Base-by-base conservation (phyloP, 2,329 filamentous ascomycete genomes). In the Verticillium albo-atrum region DNA sequence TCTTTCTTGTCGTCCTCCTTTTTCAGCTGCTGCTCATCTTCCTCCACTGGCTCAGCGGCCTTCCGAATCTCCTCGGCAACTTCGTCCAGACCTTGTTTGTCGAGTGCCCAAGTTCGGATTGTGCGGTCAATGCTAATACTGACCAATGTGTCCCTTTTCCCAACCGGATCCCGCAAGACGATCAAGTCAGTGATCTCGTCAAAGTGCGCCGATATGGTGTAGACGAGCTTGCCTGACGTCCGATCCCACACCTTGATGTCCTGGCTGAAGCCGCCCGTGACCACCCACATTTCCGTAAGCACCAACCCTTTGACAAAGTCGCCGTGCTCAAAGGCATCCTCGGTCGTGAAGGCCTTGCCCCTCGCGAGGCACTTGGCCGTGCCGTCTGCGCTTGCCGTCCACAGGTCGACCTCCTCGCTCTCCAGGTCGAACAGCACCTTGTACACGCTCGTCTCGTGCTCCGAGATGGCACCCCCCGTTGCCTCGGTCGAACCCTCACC, bases 361-460 rank as follows among this genome's bases (percentile, higher is more conserved):
- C 92, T 82, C 1, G 88, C 82, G 9, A 97, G 81, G 66, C 91
- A 93, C 72, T 94, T 95, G 2, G 87, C 87, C 0, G 89, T 92
- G 66, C 92, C 95, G 72, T 99, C 95, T 4, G 92, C 92, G 61
- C 92, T 97, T 6, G 93, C 90, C 7, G 94, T 97, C 92, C 92
- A 98, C 15, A 97, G 76, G 67, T 97, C 91, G 32, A 83, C 86
- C 14, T 84, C 82, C 6, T 86, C 85, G 34, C 75, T 77, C 6
- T 79, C 76, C 17, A 72, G 70, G 64, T 92, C 89, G 67, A 96
- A 96, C 23, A 84, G 77, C 15, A 98, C 76, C 64, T 84, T 87
- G 74, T 97, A 96, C 10, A 99, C 87, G 65, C 90, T 95, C 1
- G 95, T 99, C 66, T 97, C 92, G 73, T 99, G 95, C 63, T 89